Percentiles rank a stretch among this genome's conserved stretches.
These are phyloP conservation scores for Lactarius hengduanensis DNA, from an alignment of 768 basidiomycete genomes.

Conservation along the genomic window DNA sequence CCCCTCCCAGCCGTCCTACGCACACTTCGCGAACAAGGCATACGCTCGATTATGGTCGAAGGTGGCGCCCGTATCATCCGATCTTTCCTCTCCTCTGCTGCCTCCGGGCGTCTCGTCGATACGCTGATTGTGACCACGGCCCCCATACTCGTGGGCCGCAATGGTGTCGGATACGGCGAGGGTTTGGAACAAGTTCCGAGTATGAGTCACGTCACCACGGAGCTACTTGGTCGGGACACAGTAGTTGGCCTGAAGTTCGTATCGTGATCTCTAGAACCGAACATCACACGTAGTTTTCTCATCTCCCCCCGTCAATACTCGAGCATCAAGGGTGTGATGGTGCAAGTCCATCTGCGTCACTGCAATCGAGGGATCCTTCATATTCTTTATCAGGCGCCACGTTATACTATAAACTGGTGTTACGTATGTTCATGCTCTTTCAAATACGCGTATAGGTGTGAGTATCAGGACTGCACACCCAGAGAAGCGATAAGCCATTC, in stretches of 20 bases:
- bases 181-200: constrained; percentile 30
- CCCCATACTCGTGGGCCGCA: constrained; percentile 74
- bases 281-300: not conserved
- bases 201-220: constrained; percentile 33
- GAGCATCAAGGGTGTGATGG: not conserved
- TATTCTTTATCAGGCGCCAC: not conserved
- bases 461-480: not conserved
- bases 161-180: constrained; percentile 59
- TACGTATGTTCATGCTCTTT: not conserved
- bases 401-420: not conserved
- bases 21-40: constrained; percentile 51
- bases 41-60: constrained; percentile 90
- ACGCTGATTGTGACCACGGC: constrained; percentile 81
- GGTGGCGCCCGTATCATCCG: constrained; percentile 85
- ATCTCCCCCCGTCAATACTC: not conserved
- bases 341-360: not conserved
- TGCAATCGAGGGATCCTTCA: not conserved
- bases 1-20: constrained; percentile 50
- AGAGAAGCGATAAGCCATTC: not conserved
- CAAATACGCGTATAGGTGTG: not conserved
- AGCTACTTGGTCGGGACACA: constrained; percentile 33
- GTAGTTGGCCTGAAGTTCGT: constrained; percentile 32
- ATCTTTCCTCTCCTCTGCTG: constrained; percentile 53
- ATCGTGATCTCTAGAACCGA: constrained; percentile 1
- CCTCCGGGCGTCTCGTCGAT: constrained; percentile 48